Conservation (phyloP, 768 basidiomycete species). For the Lactifluus subvellereus region DNA sequence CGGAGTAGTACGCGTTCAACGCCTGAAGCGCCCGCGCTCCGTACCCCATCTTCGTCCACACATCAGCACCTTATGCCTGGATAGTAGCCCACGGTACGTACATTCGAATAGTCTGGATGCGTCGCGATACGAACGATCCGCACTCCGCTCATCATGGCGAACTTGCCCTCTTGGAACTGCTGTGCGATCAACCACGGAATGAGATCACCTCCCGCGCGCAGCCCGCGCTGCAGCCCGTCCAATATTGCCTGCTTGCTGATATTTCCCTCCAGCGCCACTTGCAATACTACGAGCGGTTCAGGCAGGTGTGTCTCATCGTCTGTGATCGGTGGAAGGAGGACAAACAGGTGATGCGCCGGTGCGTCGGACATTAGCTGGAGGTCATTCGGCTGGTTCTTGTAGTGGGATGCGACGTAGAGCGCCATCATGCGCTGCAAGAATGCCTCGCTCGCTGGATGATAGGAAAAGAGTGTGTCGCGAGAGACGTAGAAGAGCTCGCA, state of each 20-base stretch:
- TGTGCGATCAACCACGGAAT: constrained; percentile 96
- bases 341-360: constrained; percentile 94
- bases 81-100: constrained; percentile 35
- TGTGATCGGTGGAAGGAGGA: constrained; percentile 86
- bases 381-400: constrained; percentile 99
- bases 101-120: constrained; percentile 91
- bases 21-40: constrained; percentile 84
- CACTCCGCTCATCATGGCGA: constrained; percentile 87
- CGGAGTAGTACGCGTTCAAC: constrained; percentile 86
- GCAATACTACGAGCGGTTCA: constrained; percentile 91
- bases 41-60: constrained; percentile 79
- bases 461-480: constrained; percentile 94
- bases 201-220: constrained; percentile 89
- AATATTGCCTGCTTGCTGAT: constrained; percentile 81
- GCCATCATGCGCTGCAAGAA: constrained; percentile 99
- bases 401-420: constrained; percentile 94
- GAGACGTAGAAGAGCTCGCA: constrained; percentile 96
- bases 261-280: constrained; percentile 93
- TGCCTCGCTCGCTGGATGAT: constrained; percentile 93
- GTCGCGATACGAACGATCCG: constrained; percentile 90
- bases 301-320: constrained; percentile 88
- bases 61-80: constrained; percentile 10
- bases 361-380: constrained; percentile 96
- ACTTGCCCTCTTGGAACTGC: constrained; percentile 93
- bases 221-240: constrained; percentile 78